Evolutionary conservation across 225 moss, liverwort and hornwort genomes (phyloP), one percentile per base, ranked within the genome.

Genomic region (Asterella californica): DNA sequence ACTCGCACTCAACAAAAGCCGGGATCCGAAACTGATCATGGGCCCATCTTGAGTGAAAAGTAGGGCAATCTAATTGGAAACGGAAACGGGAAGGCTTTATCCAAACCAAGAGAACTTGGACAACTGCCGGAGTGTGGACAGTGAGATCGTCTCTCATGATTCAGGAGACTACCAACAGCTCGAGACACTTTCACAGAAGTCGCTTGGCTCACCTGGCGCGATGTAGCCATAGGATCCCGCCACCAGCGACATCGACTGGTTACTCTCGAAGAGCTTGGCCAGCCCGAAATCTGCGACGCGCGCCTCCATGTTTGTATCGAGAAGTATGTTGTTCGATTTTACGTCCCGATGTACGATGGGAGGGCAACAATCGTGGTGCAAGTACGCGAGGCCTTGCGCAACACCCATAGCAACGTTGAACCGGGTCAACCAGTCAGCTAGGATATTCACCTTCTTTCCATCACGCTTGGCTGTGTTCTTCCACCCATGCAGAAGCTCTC

Each of bases 151-250:
- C 24, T n/a, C 25, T 60, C 2, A 61, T 61, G 61, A 61, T 61
- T 27, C 61, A 61, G 61, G 61, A 61, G 61, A 27, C 27, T 21
- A 61, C 22, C 61, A 61, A 61, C 25, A 61, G 61, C 61, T 21
- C 6, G 32, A 65, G 2, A 32, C 65, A 65, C 65, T 65, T 65
- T 65, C 65, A 3, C 32, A n/a, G n/a, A 65, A 30, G 65, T 15
- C 65, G 47, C 3, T 30, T 55, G n/a, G 24, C 47, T 52, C 59
- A 85, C 85, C 85, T 78, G 87, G 87, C 25, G 87, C 87, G 15
- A 87, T 87, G 78, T 87, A 87, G 47, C 87, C 87, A 47, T 87
- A 87, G 30, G 87, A 87, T 25, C 87, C 87, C 12, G 87, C 87
- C 27, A 87, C 87, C 1, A 87, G 87, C 19, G 87, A 87, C 87